phyloP scores from a whole-genome alignment of 768 basidiomycete genomes.

The Brasilioporus rufonigricans region DNA sequence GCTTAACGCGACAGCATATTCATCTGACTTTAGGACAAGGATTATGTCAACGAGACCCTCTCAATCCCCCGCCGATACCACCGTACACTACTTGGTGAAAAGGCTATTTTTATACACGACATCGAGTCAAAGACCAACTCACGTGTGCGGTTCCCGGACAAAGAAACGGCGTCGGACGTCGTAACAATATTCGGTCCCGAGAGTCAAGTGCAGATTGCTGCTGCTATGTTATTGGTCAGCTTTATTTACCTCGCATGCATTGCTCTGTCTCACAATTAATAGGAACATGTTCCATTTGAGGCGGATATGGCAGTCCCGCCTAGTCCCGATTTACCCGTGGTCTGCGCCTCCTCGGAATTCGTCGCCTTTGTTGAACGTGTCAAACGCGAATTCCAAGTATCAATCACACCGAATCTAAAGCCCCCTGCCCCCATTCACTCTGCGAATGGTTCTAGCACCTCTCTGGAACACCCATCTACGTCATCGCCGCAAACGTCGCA shows the following conservation, averaged over 20 bases:
- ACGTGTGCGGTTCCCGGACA: slow-evolving; percentile 87
- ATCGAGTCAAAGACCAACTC: slow-evolving; percentile 97
- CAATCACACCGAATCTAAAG: slow-evolving; percentile 81
- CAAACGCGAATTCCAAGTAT: slow-evolving; percentile 92
- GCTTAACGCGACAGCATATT: not conserved
- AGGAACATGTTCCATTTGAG: slow-evolving; percentile 97
- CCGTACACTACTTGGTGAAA: slow-evolving; percentile 91
- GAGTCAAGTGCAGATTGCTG: slow-evolving; percentile 94
- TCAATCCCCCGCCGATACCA: slow-evolving; percentile 95
- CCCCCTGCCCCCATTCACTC: slow-evolving; percentile 31
- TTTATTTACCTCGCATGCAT: not conserved
- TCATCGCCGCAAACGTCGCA: slow-evolving; percentile 20
- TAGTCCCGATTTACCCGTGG: slow-evolving; percentile 69
- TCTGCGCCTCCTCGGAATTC: slow-evolving; percentile 82
- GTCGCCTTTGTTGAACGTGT: slow-evolving; percentile 81
- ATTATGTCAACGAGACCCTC: slow-evolving; percentile 91
- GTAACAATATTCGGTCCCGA: slow-evolving; percentile 97
- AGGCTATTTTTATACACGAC: slow-evolving; percentile 94
- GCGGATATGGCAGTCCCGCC: slow-evolving; percentile 92
- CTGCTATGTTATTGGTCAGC: slow-evolving; percentile 88
- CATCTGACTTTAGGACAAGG: slow-evolving; percentile 71
- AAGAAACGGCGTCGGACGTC: slow-evolving; percentile 90
- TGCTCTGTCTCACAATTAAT: slow-evolving; percentile 4
- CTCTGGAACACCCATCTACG: slow-evolving; percentile 46
- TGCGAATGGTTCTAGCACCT: slow-evolving; percentile 45